Percentiles rank a stretch among this genome's conserved stretches.
These are phyloP conservation scores for Rutstroemia sp. DNA, from an alignment of 2,329 filamentous ascomycete species.

Conservation along the genomic window DNA sequence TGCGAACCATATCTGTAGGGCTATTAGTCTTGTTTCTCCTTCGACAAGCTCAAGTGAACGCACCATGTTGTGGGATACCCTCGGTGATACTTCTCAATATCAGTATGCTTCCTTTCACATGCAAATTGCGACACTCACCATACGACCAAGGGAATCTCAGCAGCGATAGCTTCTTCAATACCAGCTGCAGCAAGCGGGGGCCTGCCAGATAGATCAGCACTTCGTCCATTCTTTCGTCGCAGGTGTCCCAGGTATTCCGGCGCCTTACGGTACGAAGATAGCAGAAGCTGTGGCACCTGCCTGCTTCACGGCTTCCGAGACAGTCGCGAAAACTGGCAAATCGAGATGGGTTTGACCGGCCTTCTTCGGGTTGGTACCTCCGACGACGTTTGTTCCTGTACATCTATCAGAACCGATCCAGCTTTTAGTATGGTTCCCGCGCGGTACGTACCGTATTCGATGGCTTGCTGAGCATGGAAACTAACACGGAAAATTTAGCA, in stretches of 20 bases:
- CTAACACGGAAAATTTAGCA: slow-evolving; percentile 43
- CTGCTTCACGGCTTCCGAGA: slow-evolving; percentile 80
- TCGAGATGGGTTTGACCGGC: slow-evolving; percentile 84
- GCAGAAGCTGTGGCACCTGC: slow-evolving; percentile 87
- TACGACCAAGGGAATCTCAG: slow-evolving; percentile 90
- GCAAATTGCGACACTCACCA: slow-evolving; percentile 44
- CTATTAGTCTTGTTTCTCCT: slow-evolving; percentile 8
- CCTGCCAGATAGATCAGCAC: slow-evolving; percentile 40
- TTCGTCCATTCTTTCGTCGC: not conserved
- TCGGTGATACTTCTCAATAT: slow-evolving; percentile 64
- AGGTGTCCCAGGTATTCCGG: slow-evolving; percentile 4
- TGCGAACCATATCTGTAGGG: slow-evolving; percentile 86
- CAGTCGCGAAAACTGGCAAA: slow-evolving; percentile 86
- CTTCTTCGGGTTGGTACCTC: slow-evolving; percentile 99
- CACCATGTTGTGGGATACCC: slow-evolving; percentile 90
- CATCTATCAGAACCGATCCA: slow-evolving; percentile 24
- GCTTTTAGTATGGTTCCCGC: slow-evolving; percentile 6
- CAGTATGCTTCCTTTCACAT: slow-evolving; percentile 15
- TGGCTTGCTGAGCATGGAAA: slow-evolving; percentile 95
- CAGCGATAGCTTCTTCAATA: slow-evolving; percentile 93
- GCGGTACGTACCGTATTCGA: slow-evolving; percentile 77
- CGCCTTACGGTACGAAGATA: slow-evolving; percentile 82
- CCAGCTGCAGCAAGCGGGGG: slow-evolving; percentile 85
- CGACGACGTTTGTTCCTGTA: slow-evolving; percentile 89
- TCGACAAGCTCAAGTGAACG: slow-evolving; percentile 1